These are phyloP conservation scores for Platanus orientalis DNA, from an alignment of 164 flowering plant genomes.

Conservation along the genomic window DNA sequence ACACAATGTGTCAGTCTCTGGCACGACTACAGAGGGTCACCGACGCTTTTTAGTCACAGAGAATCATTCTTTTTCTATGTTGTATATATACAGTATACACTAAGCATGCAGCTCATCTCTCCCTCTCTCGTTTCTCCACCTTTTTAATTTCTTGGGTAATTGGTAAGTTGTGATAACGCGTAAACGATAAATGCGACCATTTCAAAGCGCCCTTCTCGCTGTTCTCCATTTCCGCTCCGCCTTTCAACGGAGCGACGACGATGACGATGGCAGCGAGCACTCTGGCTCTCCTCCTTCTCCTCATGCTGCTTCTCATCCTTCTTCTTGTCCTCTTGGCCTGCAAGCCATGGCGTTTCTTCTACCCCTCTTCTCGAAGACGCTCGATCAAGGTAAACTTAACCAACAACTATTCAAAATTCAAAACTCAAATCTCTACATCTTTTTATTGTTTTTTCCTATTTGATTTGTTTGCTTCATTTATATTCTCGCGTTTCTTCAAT, in stretches of 20 bases:
- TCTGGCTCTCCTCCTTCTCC: conserved; percentile 33
- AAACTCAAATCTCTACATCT: no score
- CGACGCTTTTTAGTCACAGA: no score
- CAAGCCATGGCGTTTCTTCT: conserved; percentile 79
- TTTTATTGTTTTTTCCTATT: background rate
- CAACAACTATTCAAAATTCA: background rate
- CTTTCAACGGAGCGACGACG: conserved; percentile 27
- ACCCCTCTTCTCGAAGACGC: conserved; percentile 32
- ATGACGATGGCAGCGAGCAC: conserved; percentile 47
- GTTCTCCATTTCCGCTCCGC: conserved; percentile 7
- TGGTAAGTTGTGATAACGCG: background rate
- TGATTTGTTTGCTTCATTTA: no score
- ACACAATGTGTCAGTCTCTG: no score
- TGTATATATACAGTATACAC: no score
- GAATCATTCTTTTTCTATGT: no score
- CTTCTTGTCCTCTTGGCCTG: conserved; percentile 56
- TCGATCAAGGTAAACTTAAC: conserved; percentile 41
- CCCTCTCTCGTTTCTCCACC: background rate
- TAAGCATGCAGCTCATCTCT: background rate
- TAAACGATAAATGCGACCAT: conserved; percentile 39
- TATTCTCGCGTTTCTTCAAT: no score
- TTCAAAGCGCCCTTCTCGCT: conserved; percentile 66
- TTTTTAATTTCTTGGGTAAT: background rate
- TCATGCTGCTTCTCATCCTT: conserved; percentile 59
- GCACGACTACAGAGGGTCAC: no score